phyloP scores from a whole-genome alignment of 2,329 filamentous ascomycete species.

The Beauveria varroae region DNA sequence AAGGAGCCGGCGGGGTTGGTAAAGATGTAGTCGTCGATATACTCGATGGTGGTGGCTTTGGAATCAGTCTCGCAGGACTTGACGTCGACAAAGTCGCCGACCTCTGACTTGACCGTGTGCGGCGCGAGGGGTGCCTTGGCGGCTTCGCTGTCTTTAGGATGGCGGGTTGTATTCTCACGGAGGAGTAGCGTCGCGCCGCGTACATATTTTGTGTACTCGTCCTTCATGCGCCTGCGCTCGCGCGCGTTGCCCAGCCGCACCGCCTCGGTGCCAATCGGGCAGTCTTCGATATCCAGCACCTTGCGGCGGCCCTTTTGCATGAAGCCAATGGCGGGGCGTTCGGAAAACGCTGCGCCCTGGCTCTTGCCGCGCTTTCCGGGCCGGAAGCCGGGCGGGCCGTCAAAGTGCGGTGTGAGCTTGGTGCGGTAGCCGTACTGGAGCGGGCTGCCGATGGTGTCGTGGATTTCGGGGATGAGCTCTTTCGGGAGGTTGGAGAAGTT shows the following conservation, averaged over 20 bases:
- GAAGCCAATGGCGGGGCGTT: slow-evolving; percentile 78
- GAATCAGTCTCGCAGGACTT: slow-evolving; percentile 87
- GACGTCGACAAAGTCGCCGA: slow-evolving; percentile 56
- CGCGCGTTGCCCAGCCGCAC: slow-evolving; percentile 71
- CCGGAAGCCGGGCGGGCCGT: slow-evolving; percentile 57
- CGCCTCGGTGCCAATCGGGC: slow-evolving; percentile 84
- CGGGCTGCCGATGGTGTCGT: slow-evolving; percentile 83
- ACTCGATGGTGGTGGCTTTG: slow-evolving; percentile 78
- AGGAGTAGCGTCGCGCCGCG: slow-evolving; percentile 83
- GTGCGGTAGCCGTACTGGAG: slow-evolving; percentile 91
- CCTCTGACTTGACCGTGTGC: slow-evolving; percentile 41
- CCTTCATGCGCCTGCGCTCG: slow-evolving; percentile 68
- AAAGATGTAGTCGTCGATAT: slow-evolving; percentile 77
- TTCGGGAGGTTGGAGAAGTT: slow-evolving; percentile 83
- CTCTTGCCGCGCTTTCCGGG: slow-evolving; percentile 35
- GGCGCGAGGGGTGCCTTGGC: slow-evolving; percentile 19
- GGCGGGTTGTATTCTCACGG: slow-evolving; percentile 72
- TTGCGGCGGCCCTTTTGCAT: slow-evolving; percentile 73
- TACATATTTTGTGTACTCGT: slow-evolving; percentile 63
- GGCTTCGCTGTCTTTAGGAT: slow-evolving; percentile 38
- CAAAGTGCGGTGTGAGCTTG: slow-evolving; percentile 94
- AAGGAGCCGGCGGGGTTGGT: slow-evolving; percentile 89
- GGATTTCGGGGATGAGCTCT: slow-evolving; percentile 65
- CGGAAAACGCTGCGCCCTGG: slow-evolving; percentile 39
- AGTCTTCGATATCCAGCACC: slow-evolving; percentile 94